Base-by-base conservation (phyloP, 1,284 basidiomycete genomes). In the Salmacisia buchloeana region DNA sequence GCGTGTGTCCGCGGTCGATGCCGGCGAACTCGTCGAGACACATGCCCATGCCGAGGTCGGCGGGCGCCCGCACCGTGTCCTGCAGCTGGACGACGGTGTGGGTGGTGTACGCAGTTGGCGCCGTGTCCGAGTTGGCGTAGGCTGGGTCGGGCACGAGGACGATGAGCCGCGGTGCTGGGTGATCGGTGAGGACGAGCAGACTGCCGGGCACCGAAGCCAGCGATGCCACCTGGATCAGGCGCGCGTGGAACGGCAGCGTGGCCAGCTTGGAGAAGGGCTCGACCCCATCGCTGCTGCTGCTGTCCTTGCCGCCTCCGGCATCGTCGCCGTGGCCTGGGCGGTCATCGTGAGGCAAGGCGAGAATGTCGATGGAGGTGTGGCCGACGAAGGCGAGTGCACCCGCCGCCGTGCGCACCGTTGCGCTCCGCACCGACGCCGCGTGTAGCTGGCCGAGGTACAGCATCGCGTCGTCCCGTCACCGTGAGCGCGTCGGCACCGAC, bases 111-210 rank as follows among this genome's bases (percentile, higher is more conserved):
- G 15, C 31, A 25, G 21, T 56, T 21, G 35, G 18, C 21, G 15
- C 13, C 21, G 39, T 18, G 27, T 58, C 13, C 21, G 27, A 23
- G 10, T 35, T 35, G 15, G 13, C 12, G 27, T 59, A 29, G n/a
- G n/a, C 31, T 23, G 65, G 25, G 2, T 60, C 25, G 10, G 67
- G 64, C 4, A 21, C n/a, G 25, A 67, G 43, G 56, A 63, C 62
- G 59, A 75, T 58, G 58, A 75, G 64, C 12, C 62, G 46, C 12
- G 73, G 72, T 41, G 63, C 60, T 35, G 70, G 68, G 43, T 75
- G 73, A 57, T 75, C 73, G 23, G 73, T 75, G 52, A 75, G 71
- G 27, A 75, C 59, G 31, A 70, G 60, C 2, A 72, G 62, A 12
- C 64, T 59, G 38, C 67, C 61, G 3, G 38, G 9, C 7, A 39